These are phyloP conservation scores for Epichloe hybrida DNA, from an alignment of 2,329 filamentous ascomycete species.

Conservation along the genomic window DNA sequence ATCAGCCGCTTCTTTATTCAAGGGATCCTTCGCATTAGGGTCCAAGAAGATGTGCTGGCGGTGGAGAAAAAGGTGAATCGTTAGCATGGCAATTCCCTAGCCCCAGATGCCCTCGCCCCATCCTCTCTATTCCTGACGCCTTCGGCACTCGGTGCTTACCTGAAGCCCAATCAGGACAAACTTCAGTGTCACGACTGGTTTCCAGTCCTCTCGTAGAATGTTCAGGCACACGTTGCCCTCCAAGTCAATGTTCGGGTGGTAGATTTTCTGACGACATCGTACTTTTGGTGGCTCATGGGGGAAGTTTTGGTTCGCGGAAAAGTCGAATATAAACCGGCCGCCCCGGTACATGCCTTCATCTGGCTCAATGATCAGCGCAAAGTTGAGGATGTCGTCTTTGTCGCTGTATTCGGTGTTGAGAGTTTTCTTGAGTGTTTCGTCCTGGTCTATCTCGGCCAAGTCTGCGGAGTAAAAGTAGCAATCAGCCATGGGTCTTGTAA, in stretches of 20 bases:
- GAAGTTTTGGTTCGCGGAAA: conserved; percentile 87
- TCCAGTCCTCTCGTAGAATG: conserved; percentile 96
- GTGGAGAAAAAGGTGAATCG: background rate
- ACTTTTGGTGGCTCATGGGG: conserved; percentile 97
- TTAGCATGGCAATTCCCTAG: conserved; percentile 8
- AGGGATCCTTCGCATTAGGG: conserved; percentile 90
- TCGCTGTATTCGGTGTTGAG: conserved; percentile 75
- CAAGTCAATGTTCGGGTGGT: conserved; percentile 96
- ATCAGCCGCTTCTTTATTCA: conserved; percentile 96
- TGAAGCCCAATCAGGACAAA: conserved; percentile 90
- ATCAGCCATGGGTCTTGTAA: background rate
- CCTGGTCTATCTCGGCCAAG: conserved; percentile 53
- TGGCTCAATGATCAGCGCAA: conserved; percentile 66
- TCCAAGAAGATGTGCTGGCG: conserved; percentile 87
- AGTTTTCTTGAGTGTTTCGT: conserved; percentile 52
- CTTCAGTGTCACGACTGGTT: conserved; percentile 92
- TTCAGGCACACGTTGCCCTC: conserved; percentile 98
- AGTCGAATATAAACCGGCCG: conserved; percentile 78
- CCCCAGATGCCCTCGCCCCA: background rate
- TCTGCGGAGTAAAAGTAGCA: conserved; percentile 32
- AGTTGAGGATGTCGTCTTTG: conserved; percentile 76
- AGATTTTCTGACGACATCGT: conserved; percentile 94
- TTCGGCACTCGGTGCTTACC: conserved; percentile 30
- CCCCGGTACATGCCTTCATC: conserved; percentile 83
- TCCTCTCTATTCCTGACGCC: background rate